A percentile compares a stretch with the other conserved stretches of the same genome.
Conservation (phyloP, 2,329 filamentous ascomycete genomes). For the Paramyrothecium sp. region DNA sequence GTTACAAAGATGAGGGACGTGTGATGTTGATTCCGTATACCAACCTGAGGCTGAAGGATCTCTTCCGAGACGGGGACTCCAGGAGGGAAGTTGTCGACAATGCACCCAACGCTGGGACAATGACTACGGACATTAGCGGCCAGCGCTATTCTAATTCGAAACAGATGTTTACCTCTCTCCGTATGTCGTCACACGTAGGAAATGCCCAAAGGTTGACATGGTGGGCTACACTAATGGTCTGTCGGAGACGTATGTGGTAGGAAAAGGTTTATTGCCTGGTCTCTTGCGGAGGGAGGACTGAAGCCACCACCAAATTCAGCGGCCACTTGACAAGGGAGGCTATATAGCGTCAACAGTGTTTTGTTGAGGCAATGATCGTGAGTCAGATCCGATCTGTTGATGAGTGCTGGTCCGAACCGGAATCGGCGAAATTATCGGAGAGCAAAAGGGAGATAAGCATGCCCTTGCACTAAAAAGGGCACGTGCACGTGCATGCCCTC, state of each 20-base stretch:
- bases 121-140: constrained; percentile 5
- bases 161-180: constrained; percentile 6
- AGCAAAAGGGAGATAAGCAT: too few relatives aligned
- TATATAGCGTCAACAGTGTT: neutral
- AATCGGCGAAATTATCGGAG: too few relatives aligned
- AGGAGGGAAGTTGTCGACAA: constrained; percentile 89
- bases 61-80: constrained; percentile 80
- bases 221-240: neutral
- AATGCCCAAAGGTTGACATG: constrained; percentile 86
- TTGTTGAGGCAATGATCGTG: neutral
- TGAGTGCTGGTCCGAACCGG: neutral
- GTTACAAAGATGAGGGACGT: neutral
- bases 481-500: too few relatives aligned
- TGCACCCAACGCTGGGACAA: constrained; percentile 58
- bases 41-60: constrained; percentile 95
- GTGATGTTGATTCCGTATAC: constrained; percentile 83
- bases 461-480: too few relatives aligned
- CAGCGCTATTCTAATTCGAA: constrained; percentile 3
- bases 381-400: neutral
- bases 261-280: neutral
- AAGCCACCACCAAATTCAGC: neutral
- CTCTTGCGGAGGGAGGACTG: too few relatives aligned
- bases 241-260: neutral
- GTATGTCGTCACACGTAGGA: constrained; percentile 82
- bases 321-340: neutral